These are phyloP conservation scores for Hanseniaspora nectarophila DNA, from an alignment of 805 yeast species.

Conservation along the genomic window DNA sequence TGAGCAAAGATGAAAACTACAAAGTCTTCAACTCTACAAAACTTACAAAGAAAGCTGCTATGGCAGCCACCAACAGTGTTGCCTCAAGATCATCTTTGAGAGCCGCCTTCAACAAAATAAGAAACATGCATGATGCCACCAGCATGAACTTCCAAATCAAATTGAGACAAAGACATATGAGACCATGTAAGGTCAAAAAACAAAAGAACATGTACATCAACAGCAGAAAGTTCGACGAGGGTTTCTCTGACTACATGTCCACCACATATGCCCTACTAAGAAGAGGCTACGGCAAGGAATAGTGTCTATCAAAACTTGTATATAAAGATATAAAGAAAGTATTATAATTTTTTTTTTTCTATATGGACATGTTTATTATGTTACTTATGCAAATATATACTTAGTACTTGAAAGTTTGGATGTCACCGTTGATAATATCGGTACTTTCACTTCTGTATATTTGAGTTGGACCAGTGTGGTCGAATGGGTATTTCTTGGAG, in stretches of 20 bases:
- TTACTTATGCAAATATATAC: no score
- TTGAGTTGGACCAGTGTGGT: conserved; percentile 37
- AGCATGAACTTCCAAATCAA: background rate
- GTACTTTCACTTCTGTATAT: conserved; percentile 34
- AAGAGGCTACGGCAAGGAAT: conserved; percentile 10
- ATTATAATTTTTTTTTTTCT: no score
- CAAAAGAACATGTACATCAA: background rate
- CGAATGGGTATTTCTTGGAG: conserved; percentile 43
- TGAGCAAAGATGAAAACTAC: background rate
- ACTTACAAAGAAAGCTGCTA: background rate
- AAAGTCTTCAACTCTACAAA: background rate
- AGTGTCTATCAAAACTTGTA: background rate
- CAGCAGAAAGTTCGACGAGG: background rate
- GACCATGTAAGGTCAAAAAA: conserved; percentile 13
- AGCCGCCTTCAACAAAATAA: background rate
- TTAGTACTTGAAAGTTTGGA: conserved; percentile 28
- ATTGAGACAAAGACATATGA: conserved; percentile 12
- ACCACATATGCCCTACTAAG: conserved; percentile 8
- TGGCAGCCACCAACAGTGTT: background rate
- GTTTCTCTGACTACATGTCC: conserved; percentile 10
- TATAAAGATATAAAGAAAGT: background rate
- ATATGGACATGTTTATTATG: background rate
- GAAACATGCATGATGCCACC: background rate
- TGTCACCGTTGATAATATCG: conserved; percentile 27
- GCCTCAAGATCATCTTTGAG: background rate